phyloP scores from a whole-genome alignment of 2,329 filamentous ascomycete species.

The Hypoxylon sp. region DNA sequence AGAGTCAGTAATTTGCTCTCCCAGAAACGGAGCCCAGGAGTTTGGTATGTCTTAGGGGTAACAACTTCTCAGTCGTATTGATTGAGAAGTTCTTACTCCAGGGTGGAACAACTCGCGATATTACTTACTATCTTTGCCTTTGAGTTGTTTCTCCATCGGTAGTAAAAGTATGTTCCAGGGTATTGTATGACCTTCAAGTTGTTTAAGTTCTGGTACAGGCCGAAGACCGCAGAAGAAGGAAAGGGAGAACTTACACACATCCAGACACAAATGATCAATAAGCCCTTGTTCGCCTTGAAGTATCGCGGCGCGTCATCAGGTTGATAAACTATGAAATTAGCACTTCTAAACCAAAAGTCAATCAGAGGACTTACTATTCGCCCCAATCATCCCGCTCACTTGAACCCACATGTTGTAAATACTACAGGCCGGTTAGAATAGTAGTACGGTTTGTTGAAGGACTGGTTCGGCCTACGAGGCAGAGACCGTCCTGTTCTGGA shows the following conservation, averaged over 20 bases:
- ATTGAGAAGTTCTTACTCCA: too few species aligned
- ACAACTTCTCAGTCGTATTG: too few species aligned
- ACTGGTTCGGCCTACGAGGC: conserved; percentile 51
- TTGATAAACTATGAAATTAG: conserved; percentile 55
- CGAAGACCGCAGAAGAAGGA: not conserved
- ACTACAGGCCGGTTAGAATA: conserved; percentile 51
- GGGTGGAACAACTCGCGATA: too few species aligned
- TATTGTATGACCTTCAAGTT: conserved; percentile 55
- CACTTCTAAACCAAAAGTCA: not conserved
- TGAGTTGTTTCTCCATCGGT: conserved; percentile 56
- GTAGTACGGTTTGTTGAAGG: conserved; percentile 47
- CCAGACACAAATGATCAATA: conserved; percentile 57
- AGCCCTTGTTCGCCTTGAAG: conserved; percentile 58
- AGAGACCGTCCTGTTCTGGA: conserved; percentile 69
- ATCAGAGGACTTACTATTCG: conserved; percentile 53
- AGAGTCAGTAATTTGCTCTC: too few species aligned
- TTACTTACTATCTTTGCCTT: conserved; percentile 52
- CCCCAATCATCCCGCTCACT: conserved; percentile 58
- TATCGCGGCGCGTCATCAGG: conserved; percentile 55
- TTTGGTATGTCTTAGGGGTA: too few species aligned
- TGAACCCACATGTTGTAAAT: conserved; percentile 67
- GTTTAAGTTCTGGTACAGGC: conserved; percentile 28
- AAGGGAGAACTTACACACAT: conserved; percentile 55
- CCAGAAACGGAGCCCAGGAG: too few species aligned
- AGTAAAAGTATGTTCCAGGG: conserved; percentile 58